These are phyloP conservation scores for Paramecium pentaurelia DNA, from an alignment of 73 alveolate species.

Conservation along the genomic window DNA sequence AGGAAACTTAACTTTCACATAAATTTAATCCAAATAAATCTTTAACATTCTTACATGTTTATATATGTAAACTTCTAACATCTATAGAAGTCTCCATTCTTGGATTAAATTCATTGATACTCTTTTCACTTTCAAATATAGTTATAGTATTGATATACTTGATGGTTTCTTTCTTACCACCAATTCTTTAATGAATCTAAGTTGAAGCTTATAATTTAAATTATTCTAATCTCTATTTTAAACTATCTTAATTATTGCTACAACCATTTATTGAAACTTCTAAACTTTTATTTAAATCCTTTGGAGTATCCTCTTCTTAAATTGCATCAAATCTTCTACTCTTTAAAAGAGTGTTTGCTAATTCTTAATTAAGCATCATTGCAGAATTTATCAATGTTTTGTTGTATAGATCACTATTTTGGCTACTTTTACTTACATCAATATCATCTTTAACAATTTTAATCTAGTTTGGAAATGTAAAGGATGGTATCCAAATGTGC, in stretches of 20 bases:
- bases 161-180: not conserved
- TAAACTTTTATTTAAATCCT: not conserved
- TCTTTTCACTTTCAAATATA: not conserved
- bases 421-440: not conserved
- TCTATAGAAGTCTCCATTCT: not conserved
- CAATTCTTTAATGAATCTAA: not conserved
- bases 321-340: not conserved
- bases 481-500: slow-evolving; percentile 24
- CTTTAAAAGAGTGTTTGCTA: not conserved
- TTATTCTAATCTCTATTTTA: not conserved
- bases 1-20: slow-evolving; percentile 3
- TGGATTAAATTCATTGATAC: not conserved
- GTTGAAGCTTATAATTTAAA: not conserved
- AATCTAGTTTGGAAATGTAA: not conserved
- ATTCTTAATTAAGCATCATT: not conserved
- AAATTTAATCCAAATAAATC: slow-evolving; percentile 18
- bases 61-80: not conserved
- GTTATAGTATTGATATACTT: not conserved
- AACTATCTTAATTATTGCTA: not conserved
- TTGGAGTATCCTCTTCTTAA: not conserved
- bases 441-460: slow-evolving; percentile 9
- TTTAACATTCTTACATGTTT: not conserved
- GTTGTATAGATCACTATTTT: not conserved
- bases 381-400: not conserved
- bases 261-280: not conserved